phyloP scores from a whole-genome alignment of 2,329 filamentous ascomycete genomes.

The Cladosporium sp. region DNA sequence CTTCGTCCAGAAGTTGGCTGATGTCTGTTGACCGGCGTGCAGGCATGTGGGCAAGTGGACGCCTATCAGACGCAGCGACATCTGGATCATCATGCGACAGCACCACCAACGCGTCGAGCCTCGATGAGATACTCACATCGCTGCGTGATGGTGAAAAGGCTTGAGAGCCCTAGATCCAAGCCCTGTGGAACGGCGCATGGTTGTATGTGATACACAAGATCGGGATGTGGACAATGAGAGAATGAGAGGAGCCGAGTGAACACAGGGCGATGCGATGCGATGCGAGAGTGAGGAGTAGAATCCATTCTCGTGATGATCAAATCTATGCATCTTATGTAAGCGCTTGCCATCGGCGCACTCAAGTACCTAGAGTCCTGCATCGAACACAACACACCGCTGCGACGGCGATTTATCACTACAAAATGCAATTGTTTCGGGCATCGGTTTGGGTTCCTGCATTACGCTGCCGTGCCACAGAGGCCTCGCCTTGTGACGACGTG shows the following conservation, averaged over 20 bases:
- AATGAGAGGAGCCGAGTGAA: neutral
- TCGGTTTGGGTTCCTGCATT: constrained; percentile 8
- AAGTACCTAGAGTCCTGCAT: neutral
- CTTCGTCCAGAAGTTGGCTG: neutral
- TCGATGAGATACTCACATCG: neutral
- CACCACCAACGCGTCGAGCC: neutral
- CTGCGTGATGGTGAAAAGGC: neutral
- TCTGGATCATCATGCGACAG: neutral
- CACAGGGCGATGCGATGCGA: neutral
- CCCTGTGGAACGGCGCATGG: neutral
- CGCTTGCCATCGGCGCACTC: neutral
- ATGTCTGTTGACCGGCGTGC: neutral
- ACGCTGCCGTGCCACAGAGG: constrained; percentile 7
- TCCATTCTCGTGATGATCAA: neutral
- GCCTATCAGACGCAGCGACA: neutral
- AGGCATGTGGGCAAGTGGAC: neutral
- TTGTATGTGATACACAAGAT: neutral
- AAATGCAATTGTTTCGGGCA: neutral
- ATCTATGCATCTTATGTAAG: neutral
- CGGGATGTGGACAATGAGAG: neutral
- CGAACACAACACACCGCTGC: neutral
- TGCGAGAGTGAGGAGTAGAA: neutral
- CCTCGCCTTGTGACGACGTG: constrained; percentile 13
- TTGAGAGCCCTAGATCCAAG: neutral
- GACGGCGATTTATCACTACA: neutral